Evolutionary conservation across 768 basidiomycete genomes (phyloP).

Genomic region (Tylopilus plumbeoviolaceoides): DNA sequence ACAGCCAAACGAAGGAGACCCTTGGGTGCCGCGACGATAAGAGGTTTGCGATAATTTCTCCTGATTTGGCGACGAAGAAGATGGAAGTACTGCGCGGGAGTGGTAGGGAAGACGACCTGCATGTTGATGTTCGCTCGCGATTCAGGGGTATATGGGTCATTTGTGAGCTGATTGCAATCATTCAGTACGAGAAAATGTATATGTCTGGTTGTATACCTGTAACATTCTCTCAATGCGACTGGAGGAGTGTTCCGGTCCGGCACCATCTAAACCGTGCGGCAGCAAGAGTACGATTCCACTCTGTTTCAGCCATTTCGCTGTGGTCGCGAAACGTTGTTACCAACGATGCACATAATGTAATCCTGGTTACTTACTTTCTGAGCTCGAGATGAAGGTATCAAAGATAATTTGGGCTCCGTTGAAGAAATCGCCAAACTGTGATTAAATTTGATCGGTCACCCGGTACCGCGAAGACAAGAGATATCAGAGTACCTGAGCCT

Average conservation of each 20-base stretch:
- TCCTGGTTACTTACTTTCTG: slow-evolving; percentile 58
- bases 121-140: slow-evolving; percentile 63
- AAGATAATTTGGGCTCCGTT: slow-evolving; percentile 88
- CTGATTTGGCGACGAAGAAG: slow-evolving; percentile 81
- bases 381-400: slow-evolving; percentile 82
- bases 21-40: slow-evolving; percentile 84
- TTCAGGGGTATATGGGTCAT: slow-evolving; percentile 51
- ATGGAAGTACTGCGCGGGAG: slow-evolving; percentile 91
- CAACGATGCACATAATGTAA: too few species aligned
- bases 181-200: not conserved
- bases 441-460: not conserved
- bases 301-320: slow-evolving; percentile 92
- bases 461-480: not conserved
- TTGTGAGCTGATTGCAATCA: slow-evolving; percentile 55
- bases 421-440: slow-evolving; percentile 89
- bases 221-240: slow-evolving; percentile 85
- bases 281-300: slow-evolving; percentile 83
- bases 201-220: slow-evolving; percentile 50
- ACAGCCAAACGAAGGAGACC: slow-evolving; percentile 75
- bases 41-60: slow-evolving; percentile 82
- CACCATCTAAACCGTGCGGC: slow-evolving; percentile 89
- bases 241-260: slow-evolving; percentile 91
- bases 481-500: slow-evolving; percentile 62
- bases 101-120: slow-evolving; percentile 82
- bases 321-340: not conserved